phyloP scores from a whole-genome alignment of 805 yeast species.

The Pichia pseudocactophila region DNA sequence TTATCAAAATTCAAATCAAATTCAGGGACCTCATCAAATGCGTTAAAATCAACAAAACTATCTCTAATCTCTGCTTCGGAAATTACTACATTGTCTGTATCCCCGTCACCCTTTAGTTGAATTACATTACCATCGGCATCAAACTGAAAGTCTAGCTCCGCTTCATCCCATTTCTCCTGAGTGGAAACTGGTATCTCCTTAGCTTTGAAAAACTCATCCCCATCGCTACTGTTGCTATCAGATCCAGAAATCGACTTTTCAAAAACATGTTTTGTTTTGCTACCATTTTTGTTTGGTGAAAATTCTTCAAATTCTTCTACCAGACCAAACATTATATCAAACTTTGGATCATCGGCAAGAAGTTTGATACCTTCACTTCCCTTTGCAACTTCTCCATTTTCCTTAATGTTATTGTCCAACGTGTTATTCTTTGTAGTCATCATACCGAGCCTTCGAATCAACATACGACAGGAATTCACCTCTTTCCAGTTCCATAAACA shows the following conservation, averaged over 20 bases:
- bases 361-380: no score
- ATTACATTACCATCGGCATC: background rate
- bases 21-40: no score
- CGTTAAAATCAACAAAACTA: no score
- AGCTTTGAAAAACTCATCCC: background rate
- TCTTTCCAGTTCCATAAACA: slow-evolving; percentile 11
- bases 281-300: background rate
- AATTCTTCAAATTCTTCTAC: background rate
- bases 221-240: background rate
- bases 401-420: background rate
- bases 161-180: background rate
- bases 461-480: slow-evolving; percentile 23
- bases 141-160: background rate
- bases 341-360: slow-evolving; percentile 30
- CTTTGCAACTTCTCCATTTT: slow-evolving; percentile 7
- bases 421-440: background rate
- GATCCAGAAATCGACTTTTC: background rate
- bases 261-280: background rate
- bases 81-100: background rate
- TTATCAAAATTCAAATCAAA: no score
- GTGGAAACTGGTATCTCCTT: background rate
- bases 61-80: background rate
- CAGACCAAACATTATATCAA: slow-evolving; percentile 14
- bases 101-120: background rate
- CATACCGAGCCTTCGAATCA: slow-evolving; percentile 22